Conservation (phyloP, 2,329 filamentous ascomycete species). For the Huntiella savannae region DNA sequence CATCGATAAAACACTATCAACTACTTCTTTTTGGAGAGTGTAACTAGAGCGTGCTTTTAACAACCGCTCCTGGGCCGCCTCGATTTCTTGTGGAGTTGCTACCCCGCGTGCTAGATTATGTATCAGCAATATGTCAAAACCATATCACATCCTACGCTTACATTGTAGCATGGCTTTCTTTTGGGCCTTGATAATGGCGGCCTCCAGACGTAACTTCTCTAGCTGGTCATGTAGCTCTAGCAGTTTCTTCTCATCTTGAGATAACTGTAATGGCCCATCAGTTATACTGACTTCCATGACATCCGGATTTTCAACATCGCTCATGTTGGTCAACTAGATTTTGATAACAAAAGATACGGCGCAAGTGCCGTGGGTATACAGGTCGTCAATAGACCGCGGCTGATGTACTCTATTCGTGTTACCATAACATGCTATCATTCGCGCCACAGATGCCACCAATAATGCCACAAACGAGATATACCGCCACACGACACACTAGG, state of each 20-base stretch:
- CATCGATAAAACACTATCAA: constrained; percentile 48
- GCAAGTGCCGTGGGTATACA: background rate
- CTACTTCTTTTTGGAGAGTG: constrained; percentile 47
- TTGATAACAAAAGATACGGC: background rate
- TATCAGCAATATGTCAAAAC: too few species aligned
- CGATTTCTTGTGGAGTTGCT: constrained; percentile 30
- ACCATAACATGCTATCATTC: background rate
- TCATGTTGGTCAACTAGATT: background rate
- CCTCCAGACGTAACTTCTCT: constrained; percentile 52
- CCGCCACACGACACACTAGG: too few species aligned
- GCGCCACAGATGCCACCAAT: too few species aligned
- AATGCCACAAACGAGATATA: too few species aligned
- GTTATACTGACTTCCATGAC: constrained; percentile 6
- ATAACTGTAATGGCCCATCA: constrained; percentile 31
- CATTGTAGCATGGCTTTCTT: constrained; percentile 11
- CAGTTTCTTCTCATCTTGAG: constrained; percentile 44
- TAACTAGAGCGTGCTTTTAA: constrained; percentile 53
- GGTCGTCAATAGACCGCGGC: background rate
- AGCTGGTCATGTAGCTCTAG: constrained; percentile 53
- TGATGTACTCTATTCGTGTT: background rate
- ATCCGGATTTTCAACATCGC: background rate
- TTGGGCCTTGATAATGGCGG: constrained; percentile 40
- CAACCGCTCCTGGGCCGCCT: constrained; percentile 43
- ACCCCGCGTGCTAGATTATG: constrained; percentile 13
- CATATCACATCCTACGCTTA: constrained; percentile 2